Conservation (phyloP, 257 asterid species). For the Fraxinus cuspidata region DNA sequence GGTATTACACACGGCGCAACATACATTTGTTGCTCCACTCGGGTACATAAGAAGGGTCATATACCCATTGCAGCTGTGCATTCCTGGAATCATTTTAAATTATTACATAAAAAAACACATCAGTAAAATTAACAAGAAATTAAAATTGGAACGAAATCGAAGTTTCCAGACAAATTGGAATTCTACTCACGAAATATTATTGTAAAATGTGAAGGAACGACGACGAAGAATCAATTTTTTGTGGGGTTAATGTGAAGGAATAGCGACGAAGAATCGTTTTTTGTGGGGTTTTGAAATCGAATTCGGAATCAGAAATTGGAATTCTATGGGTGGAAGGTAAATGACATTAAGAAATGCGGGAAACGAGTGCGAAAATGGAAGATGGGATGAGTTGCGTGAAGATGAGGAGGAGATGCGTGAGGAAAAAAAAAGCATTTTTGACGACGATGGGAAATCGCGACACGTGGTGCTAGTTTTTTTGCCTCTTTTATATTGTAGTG, state of each 20-base stretch:
- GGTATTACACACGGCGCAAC: slow-evolving; percentile 88
- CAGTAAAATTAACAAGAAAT: background rate
- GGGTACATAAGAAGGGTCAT: slow-evolving; percentile 85
- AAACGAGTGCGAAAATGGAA: too few relatives aligned
- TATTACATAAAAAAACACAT: slow-evolving; percentile 2
- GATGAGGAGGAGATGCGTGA: too few relatives aligned
- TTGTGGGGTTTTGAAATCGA: background rate
- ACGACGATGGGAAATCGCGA: too few relatives aligned
- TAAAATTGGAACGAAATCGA: background rate
- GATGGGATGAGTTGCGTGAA: too few relatives aligned
- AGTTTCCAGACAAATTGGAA: background rate
- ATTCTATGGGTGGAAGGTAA: too few relatives aligned
- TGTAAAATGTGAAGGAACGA: background rate
- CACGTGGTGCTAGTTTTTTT: too few relatives aligned
- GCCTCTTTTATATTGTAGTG: too few relatives aligned
- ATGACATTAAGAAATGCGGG: too few relatives aligned
- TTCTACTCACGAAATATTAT: background rate
- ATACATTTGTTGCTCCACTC: slow-evolving; percentile 80
- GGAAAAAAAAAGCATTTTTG: too few relatives aligned
- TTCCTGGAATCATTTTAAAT: slow-evolving; percentile 39
- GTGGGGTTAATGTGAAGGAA: background rate
- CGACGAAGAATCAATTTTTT: background rate
- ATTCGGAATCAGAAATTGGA: background rate
- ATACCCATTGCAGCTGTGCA: slow-evolving; percentile 98
- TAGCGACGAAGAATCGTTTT: background rate